These are phyloP conservation scores for Iberis pinnata DNA, from an alignment of 345 rosid genomes.

Conservation along the genomic window DNA sequence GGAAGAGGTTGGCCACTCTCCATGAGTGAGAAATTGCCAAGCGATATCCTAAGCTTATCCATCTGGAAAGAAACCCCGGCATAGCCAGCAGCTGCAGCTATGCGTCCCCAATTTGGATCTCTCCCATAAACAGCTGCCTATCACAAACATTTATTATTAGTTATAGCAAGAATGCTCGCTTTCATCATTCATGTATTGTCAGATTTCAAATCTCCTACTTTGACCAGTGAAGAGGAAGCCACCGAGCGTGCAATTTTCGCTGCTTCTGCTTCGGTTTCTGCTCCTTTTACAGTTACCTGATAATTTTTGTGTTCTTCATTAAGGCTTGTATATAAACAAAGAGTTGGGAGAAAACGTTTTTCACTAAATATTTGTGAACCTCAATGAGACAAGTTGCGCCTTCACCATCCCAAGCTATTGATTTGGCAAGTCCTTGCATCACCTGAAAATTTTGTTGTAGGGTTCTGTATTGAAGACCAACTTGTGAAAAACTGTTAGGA, in stretches of 20 bases:
- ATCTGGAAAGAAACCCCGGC: slow-evolving; percentile 60
- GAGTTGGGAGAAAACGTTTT: neutral
- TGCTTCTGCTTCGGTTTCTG: slow-evolving; percentile 65
- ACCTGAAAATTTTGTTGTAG: slow-evolving; percentile 48
- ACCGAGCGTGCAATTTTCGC: slow-evolving; percentile 88
- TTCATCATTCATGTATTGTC: slow-evolving; percentile 8
- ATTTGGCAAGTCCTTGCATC: slow-evolving; percentile 98
- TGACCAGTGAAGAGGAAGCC: slow-evolving; percentile 91
- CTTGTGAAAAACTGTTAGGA: neutral
- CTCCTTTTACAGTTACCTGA: slow-evolving; percentile 68
- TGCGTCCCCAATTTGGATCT: slow-evolving; percentile 97
- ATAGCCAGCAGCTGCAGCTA: slow-evolving; percentile 93
- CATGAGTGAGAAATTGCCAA: slow-evolving; percentile 84
- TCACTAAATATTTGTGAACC: slow-evolving; percentile 33
- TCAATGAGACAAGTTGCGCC: slow-evolving; percentile 95
- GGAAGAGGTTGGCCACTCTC: slow-evolving; percentile 79
- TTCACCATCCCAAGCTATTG: slow-evolving; percentile 99
- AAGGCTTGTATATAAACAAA: neutral
- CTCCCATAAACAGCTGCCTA: slow-evolving; percentile 93
- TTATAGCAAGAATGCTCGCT: slow-evolving; percentile 12
- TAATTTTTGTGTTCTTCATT: neutral
- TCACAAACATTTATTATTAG: slow-evolving; percentile 7
- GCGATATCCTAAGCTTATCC: slow-evolving; percentile 54
- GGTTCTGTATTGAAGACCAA: slow-evolving; percentile 12
- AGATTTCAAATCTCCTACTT: slow-evolving; percentile 39